Percentiles rank a stretch among this genome's conserved stretches.
phyloP scores from a whole-genome alignment of 139 green algal genomes.

The Mesotaenium endlicherianum region DNA sequence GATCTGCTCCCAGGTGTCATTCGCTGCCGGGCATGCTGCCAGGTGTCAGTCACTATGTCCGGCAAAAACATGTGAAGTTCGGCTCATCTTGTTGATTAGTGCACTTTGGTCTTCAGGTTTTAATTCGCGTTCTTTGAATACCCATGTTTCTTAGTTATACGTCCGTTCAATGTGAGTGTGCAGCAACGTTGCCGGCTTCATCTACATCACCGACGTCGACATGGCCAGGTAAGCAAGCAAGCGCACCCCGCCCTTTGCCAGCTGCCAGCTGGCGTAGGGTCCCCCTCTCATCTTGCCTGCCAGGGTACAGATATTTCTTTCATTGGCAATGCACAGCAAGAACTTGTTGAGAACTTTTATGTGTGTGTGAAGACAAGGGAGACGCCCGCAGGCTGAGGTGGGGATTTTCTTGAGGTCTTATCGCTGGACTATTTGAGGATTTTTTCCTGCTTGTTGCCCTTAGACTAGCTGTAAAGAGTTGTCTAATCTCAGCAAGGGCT shows the following conservation, averaged over 20 bases:
- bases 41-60: too few species aligned
- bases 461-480: too few species aligned
- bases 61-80: too few species aligned
- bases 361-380: too few species aligned
- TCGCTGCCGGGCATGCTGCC: too few species aligned
- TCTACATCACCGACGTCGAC: constrained; percentile 79
- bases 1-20: too few species aligned
- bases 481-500: too few species aligned
- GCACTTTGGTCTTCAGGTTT: neutral
- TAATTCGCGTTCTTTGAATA: neutral
- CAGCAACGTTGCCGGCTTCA: constrained; percentile 85
- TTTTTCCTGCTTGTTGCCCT: too few species aligned
- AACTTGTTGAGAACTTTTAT: neutral
- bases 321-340: neutral
- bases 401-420: too few species aligned
- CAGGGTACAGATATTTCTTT: neutral
- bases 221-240: neutral
- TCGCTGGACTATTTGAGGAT: too few species aligned
- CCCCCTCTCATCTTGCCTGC: neutral
- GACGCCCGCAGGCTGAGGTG: too few species aligned
- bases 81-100: neutral
- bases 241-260: neutral
- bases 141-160: neutral
- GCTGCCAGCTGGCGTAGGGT: neutral
- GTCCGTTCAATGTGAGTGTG: neutral